Percentiles rank a stretch among this genome's conserved stretches.
These are phyloP conservation scores for Starmerella floris DNA, from an alignment of 805 yeast species.

Conservation along the genomic window DNA sequence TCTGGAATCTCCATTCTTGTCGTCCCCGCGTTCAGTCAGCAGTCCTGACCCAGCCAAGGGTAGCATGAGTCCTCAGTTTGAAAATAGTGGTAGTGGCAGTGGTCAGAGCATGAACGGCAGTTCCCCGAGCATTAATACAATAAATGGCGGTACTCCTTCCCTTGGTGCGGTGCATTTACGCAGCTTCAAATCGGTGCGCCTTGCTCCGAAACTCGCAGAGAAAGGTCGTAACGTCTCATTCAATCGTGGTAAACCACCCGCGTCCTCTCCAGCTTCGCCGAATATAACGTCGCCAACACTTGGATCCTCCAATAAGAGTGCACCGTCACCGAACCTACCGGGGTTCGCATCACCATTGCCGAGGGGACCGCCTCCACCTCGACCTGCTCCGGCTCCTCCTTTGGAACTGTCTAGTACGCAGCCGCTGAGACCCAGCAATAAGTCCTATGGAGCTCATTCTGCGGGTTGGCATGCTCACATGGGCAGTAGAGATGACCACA, in stretches of 20 bases:
- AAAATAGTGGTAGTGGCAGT: no score
- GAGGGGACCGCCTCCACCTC: conserved; percentile 28
- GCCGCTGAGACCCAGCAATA: no score
- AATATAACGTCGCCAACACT: not conserved
- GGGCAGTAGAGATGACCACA: no score
- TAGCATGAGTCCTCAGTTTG: no score
- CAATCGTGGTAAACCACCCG: not conserved
- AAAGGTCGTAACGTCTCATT: conserved; percentile 1
- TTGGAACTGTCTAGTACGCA: conserved; percentile 27
- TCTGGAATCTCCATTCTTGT: not conserved
- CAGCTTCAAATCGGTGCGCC: conserved; percentile 5
- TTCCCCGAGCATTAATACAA: no score
- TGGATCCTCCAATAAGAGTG: no score
- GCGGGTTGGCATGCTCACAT: no score
- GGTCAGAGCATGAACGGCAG: no score
- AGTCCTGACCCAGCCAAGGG: conserved; percentile 4
- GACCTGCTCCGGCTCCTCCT: conserved; percentile 35
- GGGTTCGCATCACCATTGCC: conserved; percentile 9
- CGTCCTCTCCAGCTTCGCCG: not conserved
- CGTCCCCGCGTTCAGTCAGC: conserved; percentile 9
- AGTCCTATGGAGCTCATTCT: no score
- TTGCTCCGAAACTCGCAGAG: conserved; percentile 2
- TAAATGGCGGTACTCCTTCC: no score
- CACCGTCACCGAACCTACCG: not conserved
- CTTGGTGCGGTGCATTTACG: no score